Base-by-base conservation (phyloP, 306 rosid genomes). In the Canavalia gladiata region DNA sequence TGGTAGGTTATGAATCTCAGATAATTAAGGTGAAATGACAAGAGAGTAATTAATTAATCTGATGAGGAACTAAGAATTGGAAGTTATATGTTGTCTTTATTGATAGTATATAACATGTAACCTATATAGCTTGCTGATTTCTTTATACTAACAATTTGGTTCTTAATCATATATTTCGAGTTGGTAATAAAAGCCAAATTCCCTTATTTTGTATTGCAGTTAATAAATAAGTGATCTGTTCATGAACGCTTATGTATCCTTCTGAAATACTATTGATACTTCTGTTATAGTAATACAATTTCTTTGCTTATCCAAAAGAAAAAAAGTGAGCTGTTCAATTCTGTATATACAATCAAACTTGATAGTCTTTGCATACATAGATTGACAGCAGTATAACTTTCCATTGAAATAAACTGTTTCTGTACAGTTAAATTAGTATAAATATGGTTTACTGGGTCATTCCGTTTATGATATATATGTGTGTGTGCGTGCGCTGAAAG, bases 331-430 rank as follows among this genome's bases (percentile, higher is more conserved):
- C 3, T 37, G 41, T 37, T 4, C 41, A 37, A 37, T 37, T 37
- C 35, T 45, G 41, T 63, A 65, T 62, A 35, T 63, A 2, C 60
- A 65, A 70, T 73, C 56, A 66, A 85, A 77, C 28, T 58, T 50
- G 41, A 72, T 33, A 59, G 30, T 35, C 60, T 78, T 41, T 65
- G 11, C 47, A 71, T 70, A 46, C 8, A 65, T 45, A 63, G 28
- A 64, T 45, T 45, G 46, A n/a, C 37, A 49, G 12, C 4, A 59
- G 43, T 58, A 58, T 18, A 56, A 68, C 25, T 45, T 72, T 62
- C 29, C 30, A 28, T 34, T 33, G 29, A 57, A 29, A 39, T 5
- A 41, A 69, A 30, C 4, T 30, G 62, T 42, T 50, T n/a, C 49
- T 51, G 35, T 10, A 12, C 41, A 8, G 30, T 68, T 34, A 43